Percentiles rank a stretch among this genome's conserved stretches.
Conservation (phyloP, 2,329 filamentous ascomycete species). For the Sclerotinia subarctica region DNA sequence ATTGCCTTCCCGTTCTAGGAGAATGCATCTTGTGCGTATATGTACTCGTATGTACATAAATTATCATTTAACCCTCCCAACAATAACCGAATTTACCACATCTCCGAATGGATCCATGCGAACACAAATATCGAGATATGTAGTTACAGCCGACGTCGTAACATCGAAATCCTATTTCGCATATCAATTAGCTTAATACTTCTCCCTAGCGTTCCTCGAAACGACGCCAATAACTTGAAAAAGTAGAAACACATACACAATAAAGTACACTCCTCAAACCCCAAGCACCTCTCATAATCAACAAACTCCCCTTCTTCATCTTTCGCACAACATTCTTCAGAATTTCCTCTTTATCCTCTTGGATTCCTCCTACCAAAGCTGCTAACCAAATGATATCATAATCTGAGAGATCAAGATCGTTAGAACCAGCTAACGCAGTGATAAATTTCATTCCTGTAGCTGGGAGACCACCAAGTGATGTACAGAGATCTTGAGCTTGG, state of each 20-base stretch:
- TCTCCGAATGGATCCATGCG: slow-evolving; percentile 49
- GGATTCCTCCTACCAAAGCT: slow-evolving; percentile 47
- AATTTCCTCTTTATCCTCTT: slow-evolving; percentile 44
- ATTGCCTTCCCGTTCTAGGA: no score
- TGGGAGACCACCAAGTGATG: slow-evolving; percentile 35
- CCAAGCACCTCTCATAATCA: slow-evolving; percentile 47
- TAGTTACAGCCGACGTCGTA: slow-evolving; percentile 37
- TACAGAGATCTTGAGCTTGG: slow-evolving; percentile 37
- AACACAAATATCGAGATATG: slow-evolving; percentile 42
- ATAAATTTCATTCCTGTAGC: slow-evolving; percentile 41
- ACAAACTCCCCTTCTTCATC: slow-evolving; percentile 44
- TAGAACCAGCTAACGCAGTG: slow-evolving; percentile 38
- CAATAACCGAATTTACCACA: slow-evolving; percentile 50
- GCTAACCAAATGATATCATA: slow-evolving; percentile 51
- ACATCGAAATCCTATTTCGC: slow-evolving; percentile 41
- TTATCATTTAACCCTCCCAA: slow-evolving; percentile 36
- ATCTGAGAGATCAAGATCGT: slow-evolving; percentile 31
- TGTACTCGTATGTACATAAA: no score
- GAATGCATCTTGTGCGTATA: background rate
- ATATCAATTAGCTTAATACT: background rate
- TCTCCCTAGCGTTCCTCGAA: background rate
- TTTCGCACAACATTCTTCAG: slow-evolving; percentile 40
- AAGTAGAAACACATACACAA: slow-evolving; percentile 40
- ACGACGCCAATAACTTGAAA: background rate
- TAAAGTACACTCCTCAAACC: slow-evolving; percentile 47